A percentile compares a stretch with the other conserved stretches of the same genome.
These are phyloP conservation scores for Tolypocladium pustulatum DNA, from an alignment of 2,329 filamentous ascomycete species.

Conservation along the genomic window DNA sequence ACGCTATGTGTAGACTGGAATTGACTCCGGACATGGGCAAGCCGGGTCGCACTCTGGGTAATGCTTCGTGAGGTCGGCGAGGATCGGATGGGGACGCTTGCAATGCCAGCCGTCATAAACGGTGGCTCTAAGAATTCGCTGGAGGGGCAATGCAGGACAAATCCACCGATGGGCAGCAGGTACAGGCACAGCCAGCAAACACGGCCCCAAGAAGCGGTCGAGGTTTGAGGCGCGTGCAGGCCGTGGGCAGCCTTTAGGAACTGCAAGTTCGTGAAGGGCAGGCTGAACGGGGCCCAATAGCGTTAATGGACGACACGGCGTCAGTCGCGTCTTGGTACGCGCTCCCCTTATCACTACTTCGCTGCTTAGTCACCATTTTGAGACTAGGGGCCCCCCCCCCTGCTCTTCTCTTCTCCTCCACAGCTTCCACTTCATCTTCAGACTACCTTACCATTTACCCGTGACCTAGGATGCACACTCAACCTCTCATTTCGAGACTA, in stretches of 20 bases:
- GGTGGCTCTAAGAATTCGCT: not conserved
- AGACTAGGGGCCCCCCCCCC: too few species aligned
- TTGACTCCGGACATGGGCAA: constrained; percentile 13
- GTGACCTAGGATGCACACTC: too few species aligned
- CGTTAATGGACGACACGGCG: not conserved
- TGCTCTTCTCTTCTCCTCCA: too few species aligned
- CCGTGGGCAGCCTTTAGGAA: not conserved
- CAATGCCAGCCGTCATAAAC: constrained; percentile 26
- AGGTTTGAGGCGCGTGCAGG: not conserved
- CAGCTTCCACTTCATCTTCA: too few species aligned
- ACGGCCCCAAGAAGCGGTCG: not conserved
- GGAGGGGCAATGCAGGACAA: not conserved
- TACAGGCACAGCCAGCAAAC: not conserved
- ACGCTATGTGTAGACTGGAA: constrained; percentile 1
- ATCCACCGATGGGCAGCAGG: not conserved
- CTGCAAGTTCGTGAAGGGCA: not conserved
- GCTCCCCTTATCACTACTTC: not conserved
- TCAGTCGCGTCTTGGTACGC: not conserved
- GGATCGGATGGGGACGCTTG: constrained; percentile 21
- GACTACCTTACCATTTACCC: too few species aligned
- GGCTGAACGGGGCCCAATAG: not conserved
- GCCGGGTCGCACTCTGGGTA: constrained; percentile 11
- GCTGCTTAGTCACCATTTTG: not conserved
- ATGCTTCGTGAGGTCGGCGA: constrained; percentile 22
- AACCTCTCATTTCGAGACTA: too few species aligned